A percentile compares a stretch with the other conserved stretches of the same genome.
Evolutionary conservation across 148 eudicot genomes (phyloP).

Genomic region (Vaccinium darrowii): DNA sequence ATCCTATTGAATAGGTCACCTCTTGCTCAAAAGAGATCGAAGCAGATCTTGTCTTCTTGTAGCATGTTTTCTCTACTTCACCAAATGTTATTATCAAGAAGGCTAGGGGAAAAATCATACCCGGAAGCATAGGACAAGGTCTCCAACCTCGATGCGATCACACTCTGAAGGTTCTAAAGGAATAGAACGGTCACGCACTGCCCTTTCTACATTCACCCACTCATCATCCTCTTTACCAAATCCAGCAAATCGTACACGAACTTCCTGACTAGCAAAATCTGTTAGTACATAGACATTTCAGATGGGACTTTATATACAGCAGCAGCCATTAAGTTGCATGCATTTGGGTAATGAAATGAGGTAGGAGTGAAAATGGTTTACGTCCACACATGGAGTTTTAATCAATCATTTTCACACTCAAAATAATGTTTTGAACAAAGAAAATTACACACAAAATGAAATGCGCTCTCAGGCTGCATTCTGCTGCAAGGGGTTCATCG

Average conservation of each 20-base stretch:
- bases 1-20: neutral
- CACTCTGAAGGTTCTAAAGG: slow-evolving; percentile 88
- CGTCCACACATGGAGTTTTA: neutral
- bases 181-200: slow-evolving; percentile 77
- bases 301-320: neutral
- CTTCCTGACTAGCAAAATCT: slow-evolving; percentile 49
- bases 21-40: neutral
- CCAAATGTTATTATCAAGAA: neutral
- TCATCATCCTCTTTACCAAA: slow-evolving; percentile 66
- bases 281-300: neutral
- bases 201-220: slow-evolving; percentile 72
- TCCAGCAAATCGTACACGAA: slow-evolving; percentile 84
- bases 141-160: slow-evolving; percentile 73
- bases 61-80: neutral
- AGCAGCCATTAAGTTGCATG: neutral
- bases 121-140: slow-evolving; percentile 78
- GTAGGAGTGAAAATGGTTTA: neutral
- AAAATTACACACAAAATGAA: neutral
- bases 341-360: neutral
- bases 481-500: neutral
- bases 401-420: neutral
- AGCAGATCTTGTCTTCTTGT: neutral
- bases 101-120: slow-evolving; percentile 28
- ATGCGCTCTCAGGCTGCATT: neutral
- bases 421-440: too few species aligned